These are phyloP conservation scores for Lyophyllum shimeji DNA, from an alignment of 768 basidiomycete species.

Conservation along the genomic window DNA sequence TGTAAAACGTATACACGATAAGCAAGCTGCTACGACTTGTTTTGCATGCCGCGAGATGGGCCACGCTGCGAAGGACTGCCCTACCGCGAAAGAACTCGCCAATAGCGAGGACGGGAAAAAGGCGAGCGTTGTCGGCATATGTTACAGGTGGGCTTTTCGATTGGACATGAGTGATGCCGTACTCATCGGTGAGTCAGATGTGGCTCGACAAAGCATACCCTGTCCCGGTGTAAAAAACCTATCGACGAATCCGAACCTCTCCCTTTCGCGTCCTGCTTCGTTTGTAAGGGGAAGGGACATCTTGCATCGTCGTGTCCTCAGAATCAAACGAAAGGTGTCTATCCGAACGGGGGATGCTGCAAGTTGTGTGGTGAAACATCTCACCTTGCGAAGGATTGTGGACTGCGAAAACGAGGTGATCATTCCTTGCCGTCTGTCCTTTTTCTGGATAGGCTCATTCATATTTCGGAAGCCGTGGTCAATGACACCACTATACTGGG, in stretches of 20 bases:
- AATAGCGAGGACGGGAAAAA: constrained; percentile 15
- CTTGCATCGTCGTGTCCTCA: constrained; percentile 81
- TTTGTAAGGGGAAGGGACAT: constrained; percentile 83
- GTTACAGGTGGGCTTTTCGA: constrained; percentile 58
- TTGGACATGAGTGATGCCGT: neutral
- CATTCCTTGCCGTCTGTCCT: neutral
- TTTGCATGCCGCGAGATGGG: constrained; percentile 86
- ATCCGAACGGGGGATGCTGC: constrained; percentile 89
- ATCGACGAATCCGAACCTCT: constrained; percentile 63
- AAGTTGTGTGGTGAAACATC: constrained; percentile 84
- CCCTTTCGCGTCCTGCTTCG: constrained; percentile 91
- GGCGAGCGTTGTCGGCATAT: constrained; percentile 48
- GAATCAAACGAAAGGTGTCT: constrained; percentile 79
- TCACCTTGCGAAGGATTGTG: constrained; percentile 86
- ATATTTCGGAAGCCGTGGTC: constrained; percentile 31
- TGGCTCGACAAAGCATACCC: constrained; percentile 73
- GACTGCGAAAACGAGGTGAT: constrained; percentile 57
- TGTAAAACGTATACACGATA: constrained; percentile 59
- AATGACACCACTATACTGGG: constrained; percentile 40
- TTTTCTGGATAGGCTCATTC: neutral
- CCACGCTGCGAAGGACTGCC: constrained; percentile 83
- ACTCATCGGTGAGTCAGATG: constrained; percentile 42
- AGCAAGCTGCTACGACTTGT: constrained; percentile 62
- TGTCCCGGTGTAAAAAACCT: constrained; percentile 75
- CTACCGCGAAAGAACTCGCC: constrained; percentile 34